phyloP scores from a whole-genome alignment of 805 yeast genomes.

The Wickerhamiella vanderwaltii region DNA sequence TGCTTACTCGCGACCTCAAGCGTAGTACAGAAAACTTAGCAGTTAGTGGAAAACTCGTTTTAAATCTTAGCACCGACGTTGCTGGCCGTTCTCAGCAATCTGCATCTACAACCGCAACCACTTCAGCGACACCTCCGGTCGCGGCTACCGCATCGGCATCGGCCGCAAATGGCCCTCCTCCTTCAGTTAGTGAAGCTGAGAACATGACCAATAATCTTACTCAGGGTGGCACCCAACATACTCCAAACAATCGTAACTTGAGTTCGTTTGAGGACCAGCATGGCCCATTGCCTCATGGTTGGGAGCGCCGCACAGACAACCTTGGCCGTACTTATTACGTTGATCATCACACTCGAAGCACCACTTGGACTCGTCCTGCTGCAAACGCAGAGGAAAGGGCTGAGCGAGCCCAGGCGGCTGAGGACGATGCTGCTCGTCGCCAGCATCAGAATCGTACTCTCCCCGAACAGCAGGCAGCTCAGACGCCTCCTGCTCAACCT shows the following conservation, averaged over 20 bases:
- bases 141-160: conserved; percentile 4
- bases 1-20: conserved; percentile 83
- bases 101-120: conserved; percentile 20
- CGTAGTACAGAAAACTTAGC: conserved; percentile 73
- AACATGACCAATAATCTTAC: conserved; percentile 1
- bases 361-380: conserved; percentile 98
- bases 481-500: neutral
- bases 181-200: neutral
- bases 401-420: conserved; percentile 41
- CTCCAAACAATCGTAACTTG: conserved; percentile 41
- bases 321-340: conserved; percentile 96
- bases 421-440: conserved; percentile 77
- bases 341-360: conserved; percentile 93
- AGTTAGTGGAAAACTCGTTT: conserved; percentile 84
- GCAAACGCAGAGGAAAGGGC: conserved; percentile 63
- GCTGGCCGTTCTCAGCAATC: conserved; percentile 17
- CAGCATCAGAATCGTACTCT: conserved; percentile 84
- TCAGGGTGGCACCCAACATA: conserved; percentile 18
- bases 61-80: conserved; percentile 32
- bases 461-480: conserved; percentile 40
- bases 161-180: conserved; percentile 12
- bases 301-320: conserved; percentile 98
- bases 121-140: conserved; percentile 9
- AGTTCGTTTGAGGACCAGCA: conserved; percentile 94
- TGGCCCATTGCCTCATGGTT: conserved; percentile 94